Base-by-base conservation (phyloP, 202 grass and related monocot genomes). In the Cymbopogon flexuosus region DNA sequence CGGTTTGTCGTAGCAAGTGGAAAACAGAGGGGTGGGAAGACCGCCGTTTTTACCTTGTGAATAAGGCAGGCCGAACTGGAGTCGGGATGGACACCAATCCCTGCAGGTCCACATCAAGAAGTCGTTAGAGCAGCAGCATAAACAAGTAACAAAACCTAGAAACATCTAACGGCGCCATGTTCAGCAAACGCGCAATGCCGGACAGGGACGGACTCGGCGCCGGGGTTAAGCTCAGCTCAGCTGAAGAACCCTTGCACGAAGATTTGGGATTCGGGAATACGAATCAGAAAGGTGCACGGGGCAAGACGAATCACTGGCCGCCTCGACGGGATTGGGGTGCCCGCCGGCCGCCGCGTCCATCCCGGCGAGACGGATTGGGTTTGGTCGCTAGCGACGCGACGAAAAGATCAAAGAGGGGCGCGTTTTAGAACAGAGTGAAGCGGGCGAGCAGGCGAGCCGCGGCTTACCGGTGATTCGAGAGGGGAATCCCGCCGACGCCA, bases 21-120 rank as follows among this genome's bases (percentile, higher is more conserved):
- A 2, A 31, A 70, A 59, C 13, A 43, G 36, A 43, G 19, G 34
- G 0, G 27, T 24, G 8, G 9, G 0, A 9, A 5, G 16, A 57
- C 52, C 23, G 23, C 0, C 33, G 14, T 24, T 36, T 83, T 22
- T 58, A 79, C 83, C 68, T 66, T 85, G 19, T 24, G 59, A 45
- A 42, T 0, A 69, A 47, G 75, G 73, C 81, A 39, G 62, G 72
- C 15, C 5, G 49, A 3, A 2, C 24, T 47, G 1, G 51, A 61
- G 5, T 47, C 27, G 1, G 70, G 60, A 24, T 27, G 67, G 18
- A 66, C 34, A 16, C 59, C 10, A 23, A 73, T 41, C 60, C 83
- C 83, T 85, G 45, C 76, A 79, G 23, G 6, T 15, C 19, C 41
- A 9, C 8, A 74, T 31, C 70, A 65, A 65, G 30, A 83, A 39